Evolutionary conservation across 2,329 filamentous ascomycete species (phyloP).

Genomic region (Xylariaceae sp.): DNA sequence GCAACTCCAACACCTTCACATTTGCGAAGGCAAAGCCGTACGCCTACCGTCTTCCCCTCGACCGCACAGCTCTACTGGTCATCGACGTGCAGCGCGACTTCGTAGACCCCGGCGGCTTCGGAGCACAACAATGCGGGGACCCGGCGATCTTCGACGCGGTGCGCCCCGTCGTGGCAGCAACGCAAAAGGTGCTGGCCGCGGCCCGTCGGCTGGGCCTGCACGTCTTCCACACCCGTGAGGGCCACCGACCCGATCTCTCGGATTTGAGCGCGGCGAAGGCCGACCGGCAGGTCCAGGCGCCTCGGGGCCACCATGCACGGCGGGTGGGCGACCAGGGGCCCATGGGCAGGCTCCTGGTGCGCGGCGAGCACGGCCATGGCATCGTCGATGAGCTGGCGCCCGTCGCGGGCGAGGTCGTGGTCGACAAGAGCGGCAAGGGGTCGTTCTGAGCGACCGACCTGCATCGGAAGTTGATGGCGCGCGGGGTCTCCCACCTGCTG

Average conservation of each 20-base stretch:
- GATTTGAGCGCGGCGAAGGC: conserved; percentile 48
- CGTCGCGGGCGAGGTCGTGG: conserved; percentile 45
- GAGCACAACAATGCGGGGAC: conserved; percentile 42
- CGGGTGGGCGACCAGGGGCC: conserved; percentile 49
- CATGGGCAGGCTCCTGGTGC: conserved; percentile 48
- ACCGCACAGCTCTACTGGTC: conserved; percentile 46
- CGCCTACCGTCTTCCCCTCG: conserved; percentile 30
- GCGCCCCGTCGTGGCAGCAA: conserved; percentile 38
- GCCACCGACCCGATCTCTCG: conserved; percentile 46
- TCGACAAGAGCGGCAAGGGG: conserved; percentile 57
- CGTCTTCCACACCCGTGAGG: conserved; percentile 48
- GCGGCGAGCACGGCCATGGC: conserved; percentile 30
- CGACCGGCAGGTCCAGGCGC: conserved; percentile 43
- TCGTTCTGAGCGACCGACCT: conserved; percentile 55
- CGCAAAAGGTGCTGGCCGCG: conserved; percentile 34
- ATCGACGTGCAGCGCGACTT: conserved; percentile 55
- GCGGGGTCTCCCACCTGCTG: conserved; percentile 54
- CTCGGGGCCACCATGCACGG: conserved; percentile 31
- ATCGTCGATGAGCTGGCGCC: conserved; percentile 47
- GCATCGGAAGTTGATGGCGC: conserved; percentile 47
- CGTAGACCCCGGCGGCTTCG: conserved; percentile 42
- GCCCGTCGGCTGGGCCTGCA: conserved; percentile 37
- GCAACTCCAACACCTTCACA: too few relatives aligned
- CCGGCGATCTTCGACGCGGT: conserved; percentile 29
- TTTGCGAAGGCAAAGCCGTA: conserved; percentile 9